Percentiles rank a stretch among this genome's conserved stretches.
phyloP scores from a whole-genome alignment of 148 eudicot species.

The Mesembryanthemum crystallinum region DNA sequence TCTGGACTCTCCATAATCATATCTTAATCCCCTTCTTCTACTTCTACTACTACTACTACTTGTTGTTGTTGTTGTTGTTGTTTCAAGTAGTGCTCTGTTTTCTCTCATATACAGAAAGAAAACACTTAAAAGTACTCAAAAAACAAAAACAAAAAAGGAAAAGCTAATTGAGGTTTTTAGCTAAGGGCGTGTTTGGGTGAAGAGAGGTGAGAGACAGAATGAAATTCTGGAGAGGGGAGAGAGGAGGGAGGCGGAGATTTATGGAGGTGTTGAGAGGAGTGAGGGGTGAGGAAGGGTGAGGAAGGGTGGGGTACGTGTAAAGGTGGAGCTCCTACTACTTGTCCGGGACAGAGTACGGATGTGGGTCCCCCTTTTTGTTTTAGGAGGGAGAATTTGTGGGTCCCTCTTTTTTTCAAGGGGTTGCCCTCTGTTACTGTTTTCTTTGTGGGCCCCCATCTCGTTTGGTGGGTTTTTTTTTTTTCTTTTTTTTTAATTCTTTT shows the following conservation, averaged over 20 bases:
- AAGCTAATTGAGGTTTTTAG: not conserved
- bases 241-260: constrained; percentile 25
- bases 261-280: too few relatives aligned
- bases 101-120: constrained; percentile 16
- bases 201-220: not conserved
- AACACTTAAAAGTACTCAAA: too few relatives aligned
- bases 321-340: constrained; percentile 24
- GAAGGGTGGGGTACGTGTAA: constrained; percentile 27
- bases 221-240: not conserved
- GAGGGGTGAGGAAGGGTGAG: not conserved
- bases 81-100: constrained; percentile 30
- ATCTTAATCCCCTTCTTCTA: constrained; percentile 20
- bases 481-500: too few relatives aligned
- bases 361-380: not conserved
- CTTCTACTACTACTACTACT: too few relatives aligned
- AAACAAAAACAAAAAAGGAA: too few relatives aligned
- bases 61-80: too few relatives aligned
- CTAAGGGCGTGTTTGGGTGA: not conserved
- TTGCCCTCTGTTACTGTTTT: not conserved
- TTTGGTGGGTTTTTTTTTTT: too few relatives aligned
- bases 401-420: not conserved
- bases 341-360: constrained; percentile 36
- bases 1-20: constrained; percentile 50
- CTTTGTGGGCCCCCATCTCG: not conserved
- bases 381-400: too few relatives aligned